phyloP scores from a whole-genome alignment of 805 yeast genomes.

The Saccharomycopsis guyanensis region DNA sequence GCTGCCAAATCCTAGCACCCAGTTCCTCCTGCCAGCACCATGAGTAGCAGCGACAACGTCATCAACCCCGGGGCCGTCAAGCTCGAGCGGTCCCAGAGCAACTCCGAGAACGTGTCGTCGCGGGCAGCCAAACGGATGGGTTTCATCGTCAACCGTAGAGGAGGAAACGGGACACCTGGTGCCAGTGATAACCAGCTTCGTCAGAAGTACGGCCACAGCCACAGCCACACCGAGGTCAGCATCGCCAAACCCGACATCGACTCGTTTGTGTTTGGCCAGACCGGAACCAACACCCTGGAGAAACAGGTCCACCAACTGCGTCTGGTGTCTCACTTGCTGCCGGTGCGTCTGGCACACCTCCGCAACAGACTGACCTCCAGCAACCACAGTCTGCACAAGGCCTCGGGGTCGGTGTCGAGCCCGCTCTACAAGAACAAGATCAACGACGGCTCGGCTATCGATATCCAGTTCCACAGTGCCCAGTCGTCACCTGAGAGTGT shows the following conservation, averaged over 20 bases:
- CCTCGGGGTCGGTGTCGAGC: no score
- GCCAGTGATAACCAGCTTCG: not conserved
- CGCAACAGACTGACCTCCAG: no score
- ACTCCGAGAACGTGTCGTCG: slow-evolving; percentile 2
- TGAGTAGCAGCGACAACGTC: not conserved
- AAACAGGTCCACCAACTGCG: not conserved
- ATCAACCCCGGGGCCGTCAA: not conserved
- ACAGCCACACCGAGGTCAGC: not conserved
- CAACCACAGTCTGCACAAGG: no score
- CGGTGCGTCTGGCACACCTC: not conserved
- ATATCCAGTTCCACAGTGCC: not conserved
- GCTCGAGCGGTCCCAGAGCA: slow-evolving; percentile 4
- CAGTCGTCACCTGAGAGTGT: not conserved
- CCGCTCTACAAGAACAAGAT: no score
- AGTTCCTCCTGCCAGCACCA: no score
- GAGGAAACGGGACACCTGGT: not conserved
- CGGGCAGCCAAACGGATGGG: slow-evolving; percentile 4
- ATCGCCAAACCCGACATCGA: not conserved
- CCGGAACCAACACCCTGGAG: not conserved
- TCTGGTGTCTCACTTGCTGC: not conserved
- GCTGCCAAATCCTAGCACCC: no score
- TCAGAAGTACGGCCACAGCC: not conserved
- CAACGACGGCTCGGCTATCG: not conserved
- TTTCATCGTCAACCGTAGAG: slow-evolving; percentile 4
- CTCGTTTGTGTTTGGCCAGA: not conserved